Conservation (phyloP, 129 eudicot genomes). For the Smallanthus sonchifolius region DNA sequence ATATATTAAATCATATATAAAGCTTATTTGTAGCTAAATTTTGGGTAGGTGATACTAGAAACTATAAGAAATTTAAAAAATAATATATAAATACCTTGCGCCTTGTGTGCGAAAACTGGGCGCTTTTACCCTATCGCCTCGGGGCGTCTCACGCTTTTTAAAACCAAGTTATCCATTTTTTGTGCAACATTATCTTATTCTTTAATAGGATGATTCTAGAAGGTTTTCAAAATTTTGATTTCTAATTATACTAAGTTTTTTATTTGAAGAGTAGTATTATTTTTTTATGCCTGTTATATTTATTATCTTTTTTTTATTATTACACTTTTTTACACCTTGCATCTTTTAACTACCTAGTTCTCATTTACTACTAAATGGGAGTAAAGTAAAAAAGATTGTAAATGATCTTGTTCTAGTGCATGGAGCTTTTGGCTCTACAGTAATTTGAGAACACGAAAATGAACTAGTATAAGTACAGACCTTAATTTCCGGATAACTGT, state of each 20-base stretch:
- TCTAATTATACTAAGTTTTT: not conserved
- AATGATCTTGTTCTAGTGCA: not conserved
- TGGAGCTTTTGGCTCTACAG: not conserved
- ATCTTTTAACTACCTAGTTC: not conserved
- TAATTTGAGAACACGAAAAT: not conserved
- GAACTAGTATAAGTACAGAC: slow-evolving; percentile 10
- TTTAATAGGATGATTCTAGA: not conserved
- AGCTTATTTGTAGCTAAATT: too few relatives aligned
- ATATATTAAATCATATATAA: too few relatives aligned
- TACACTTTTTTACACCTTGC: not conserved
- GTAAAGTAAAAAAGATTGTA: not conserved
- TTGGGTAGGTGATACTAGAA: too few relatives aligned
- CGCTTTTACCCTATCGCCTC: too few relatives aligned
- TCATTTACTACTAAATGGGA: not conserved
- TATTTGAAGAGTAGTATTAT: not conserved
- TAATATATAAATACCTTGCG: too few relatives aligned
- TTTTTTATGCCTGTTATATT: too few relatives aligned
- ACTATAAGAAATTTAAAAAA: too few relatives aligned
- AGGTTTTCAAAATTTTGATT: not conserved
- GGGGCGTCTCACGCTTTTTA: too few relatives aligned
- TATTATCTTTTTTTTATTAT: too few relatives aligned
- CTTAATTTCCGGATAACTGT: slow-evolving; percentile 41
- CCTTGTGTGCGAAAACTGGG: too few relatives aligned
- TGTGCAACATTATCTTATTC: not conserved
- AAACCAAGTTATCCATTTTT: too few relatives aligned